Evolutionary conservation across 139 green algal genomes (phyloP), one percentile per base, ranked within the genome.

Genomic region (Volvox africanus): DNA sequence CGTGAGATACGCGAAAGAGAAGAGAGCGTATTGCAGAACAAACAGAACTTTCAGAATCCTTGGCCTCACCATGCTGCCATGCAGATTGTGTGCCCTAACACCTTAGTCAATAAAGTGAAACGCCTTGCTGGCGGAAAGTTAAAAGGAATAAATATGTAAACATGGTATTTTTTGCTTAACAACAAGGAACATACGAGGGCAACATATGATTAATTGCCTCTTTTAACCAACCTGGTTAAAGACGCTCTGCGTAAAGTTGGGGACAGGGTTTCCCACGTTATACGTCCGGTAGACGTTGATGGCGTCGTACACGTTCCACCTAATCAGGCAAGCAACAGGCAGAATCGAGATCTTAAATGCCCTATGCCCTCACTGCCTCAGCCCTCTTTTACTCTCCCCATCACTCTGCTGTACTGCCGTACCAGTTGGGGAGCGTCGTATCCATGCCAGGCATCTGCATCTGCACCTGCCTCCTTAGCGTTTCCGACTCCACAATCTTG

Each of bases 211-310:
- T n/a, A n/a, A n/a, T n/a, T n/a, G n/a, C n/a, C n/a, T n/a, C n/a
- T n/a, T n/a, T n/a, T n/a, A n/a, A n/a, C n/a, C n/a, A 20, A 88
- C 82, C 62, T 78, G 17, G 16, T 22, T 44, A 19, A 88, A 88
- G 1, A 37, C 24, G 21, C 24, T 21, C 36, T 80, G 19, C 36
- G 80, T 67, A 26, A 92, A 35, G 68, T 55, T 61, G 2, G 91
- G 91, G 33, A 77, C 86, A 61, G 77, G 78, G 24, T 65, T 68
- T 35, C 91, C 91, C 24, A 93, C 75, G 32, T 81, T 61, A 50
- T 95, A 96, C 0, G 86, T 93, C 33, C 78, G 89, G 78, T 89
- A 96, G 36, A 95, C 93, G 44, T 95, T 94, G 88, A 94, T 93
- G 3, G 71, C 61, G 80, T 95, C 93, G 77, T 95, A 95, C 87